Base-by-base conservation (phyloP, 306 rosid species). In the Crotalaria pallida region DNA sequence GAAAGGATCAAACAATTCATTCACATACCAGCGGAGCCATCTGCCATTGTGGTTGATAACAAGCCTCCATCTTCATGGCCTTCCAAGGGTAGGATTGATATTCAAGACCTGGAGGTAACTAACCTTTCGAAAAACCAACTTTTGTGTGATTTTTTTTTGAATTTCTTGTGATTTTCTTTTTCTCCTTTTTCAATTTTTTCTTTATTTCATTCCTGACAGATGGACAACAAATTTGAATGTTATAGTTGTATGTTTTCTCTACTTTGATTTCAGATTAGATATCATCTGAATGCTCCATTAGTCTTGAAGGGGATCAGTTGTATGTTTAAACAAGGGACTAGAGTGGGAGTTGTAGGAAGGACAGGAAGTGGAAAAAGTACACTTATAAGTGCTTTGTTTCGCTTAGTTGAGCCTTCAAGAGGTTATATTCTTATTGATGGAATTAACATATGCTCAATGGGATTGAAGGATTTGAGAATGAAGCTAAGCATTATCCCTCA, bases 341-440 rank as follows among this genome's bases (percentile, higher is more conserved):
- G 83, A 75, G 96, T 89, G 3, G 89, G 98, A 75, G 94, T 92
- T 66, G 94, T 89, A 33, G 97, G 94, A 81, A 87, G 94, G 56
- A 92, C 98, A 3, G 98, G 96, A 81, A 84, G 96, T 16, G 90
- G 96, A 3, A 92, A 89, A 82, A 89, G 88, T 0, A 89, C 94
- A 5, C 86, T 92, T 1, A 86, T 89, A 26, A 89, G 94, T 73
- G 96, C 96, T 72, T 71, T 92, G 83, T 87, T 89, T 75, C 92
- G 84, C 60, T 81, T 89, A 44, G 96, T 92, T 61, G 98, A 92
- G 84, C 96, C 90, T 5, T 63, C 83, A 34, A 50, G 73, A 6
- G 94, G 94, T 45, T 58, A 79, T 49, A 84, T 92, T 36, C 9
- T 83, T 24, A 83, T 89, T 13, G 96, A 89, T 73, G 88, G 79